Conservation (phyloP, 2,329 filamentous ascomycete species). For the Botryosphaeria agaves region DNA sequence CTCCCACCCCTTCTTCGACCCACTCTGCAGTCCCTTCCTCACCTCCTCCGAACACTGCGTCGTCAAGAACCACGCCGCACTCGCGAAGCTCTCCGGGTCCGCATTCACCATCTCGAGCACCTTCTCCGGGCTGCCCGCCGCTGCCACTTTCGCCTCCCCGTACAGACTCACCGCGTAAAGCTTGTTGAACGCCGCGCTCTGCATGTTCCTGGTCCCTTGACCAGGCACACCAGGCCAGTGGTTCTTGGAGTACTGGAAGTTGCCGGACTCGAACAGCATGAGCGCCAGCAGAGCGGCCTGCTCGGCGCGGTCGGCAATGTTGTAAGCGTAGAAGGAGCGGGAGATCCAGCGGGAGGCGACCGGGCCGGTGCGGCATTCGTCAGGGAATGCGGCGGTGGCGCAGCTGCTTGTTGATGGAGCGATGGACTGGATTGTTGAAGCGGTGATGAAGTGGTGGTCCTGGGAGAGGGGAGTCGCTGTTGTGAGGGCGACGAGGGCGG, state of each 20-base stretch:
- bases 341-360: slow-evolving; percentile 41
- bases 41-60: slow-evolving; percentile 33
- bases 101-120: slow-evolving; percentile 34
- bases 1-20: slow-evolving; percentile 31
- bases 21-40: slow-evolving; percentile 25
- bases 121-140: slow-evolving; percentile 20
- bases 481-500: too few species aligned
- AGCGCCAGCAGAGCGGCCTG: slow-evolving; percentile 54
- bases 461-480: too few species aligned
- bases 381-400: too few species aligned
- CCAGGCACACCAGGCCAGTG: slow-evolving; percentile 42
- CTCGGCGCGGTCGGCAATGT: slow-evolving; percentile 35
- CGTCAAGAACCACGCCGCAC: slow-evolving; percentile 43
- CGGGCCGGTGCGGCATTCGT: too few species aligned
- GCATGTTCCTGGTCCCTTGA: slow-evolving; percentile 57
- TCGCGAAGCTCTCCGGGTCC: slow-evolving; percentile 37
- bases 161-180: slow-evolving; percentile 35
- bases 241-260: slow-evolving; percentile 58
- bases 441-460: too few species aligned
- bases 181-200: slow-evolving; percentile 36
- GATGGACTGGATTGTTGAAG: too few species aligned
- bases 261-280: slow-evolving; percentile 52
- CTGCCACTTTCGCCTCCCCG: slow-evolving; percentile 12
- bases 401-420: too few species aligned
- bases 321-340: slow-evolving; percentile 38